A percentile compares a stretch with the other conserved stretches of the same genome.
phyloP scores from a whole-genome alignment of 1,139 yeast genomes.

The Lodderomyces parapsilosis region DNA sequence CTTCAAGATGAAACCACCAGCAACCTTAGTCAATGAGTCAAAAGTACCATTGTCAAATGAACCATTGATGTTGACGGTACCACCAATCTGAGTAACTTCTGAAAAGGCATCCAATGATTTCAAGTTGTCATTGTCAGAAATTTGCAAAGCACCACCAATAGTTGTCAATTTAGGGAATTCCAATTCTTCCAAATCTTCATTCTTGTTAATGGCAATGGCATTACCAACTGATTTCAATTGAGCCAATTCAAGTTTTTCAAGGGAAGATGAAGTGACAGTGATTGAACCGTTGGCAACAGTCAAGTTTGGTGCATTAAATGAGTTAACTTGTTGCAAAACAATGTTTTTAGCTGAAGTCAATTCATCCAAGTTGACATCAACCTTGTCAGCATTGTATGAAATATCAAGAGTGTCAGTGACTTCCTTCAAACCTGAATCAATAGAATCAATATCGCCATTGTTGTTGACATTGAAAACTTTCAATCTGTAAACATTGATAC shows the following conservation, averaged over 20 bases:
- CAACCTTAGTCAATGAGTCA: conserved; percentile 68
- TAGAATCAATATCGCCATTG: conserved; percentile 62
- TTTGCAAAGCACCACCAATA: conserved; percentile 85
- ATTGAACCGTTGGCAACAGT: conserved; percentile 74
- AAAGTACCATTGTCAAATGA: conserved; percentile 77
- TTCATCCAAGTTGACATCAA: conserved; percentile 64
- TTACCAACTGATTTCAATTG: conserved; percentile 68
- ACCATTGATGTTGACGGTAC: conserved; percentile 84
- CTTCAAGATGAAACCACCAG: conserved; percentile 88
- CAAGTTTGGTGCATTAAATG: conserved; percentile 69
- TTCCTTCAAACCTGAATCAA: conserved; percentile 69
- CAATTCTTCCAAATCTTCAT: conserved; percentile 66
- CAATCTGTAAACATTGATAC: conserved; percentile 74
- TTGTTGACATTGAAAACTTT: conserved; percentile 85
- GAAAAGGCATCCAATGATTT: conserved; percentile 70
- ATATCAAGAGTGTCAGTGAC: conserved; percentile 76
- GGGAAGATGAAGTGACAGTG: conserved; percentile 67
- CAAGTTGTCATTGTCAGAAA: conserved; percentile 80
- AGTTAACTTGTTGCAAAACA: conserved; percentile 74
- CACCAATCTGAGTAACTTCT: conserved; percentile 70
- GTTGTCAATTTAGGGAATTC: conserved; percentile 68
- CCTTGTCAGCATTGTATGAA: conserved; percentile 79
- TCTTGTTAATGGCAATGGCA: conserved; percentile 72
- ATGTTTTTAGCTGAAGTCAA: conserved; percentile 84
- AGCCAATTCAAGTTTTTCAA: conserved; percentile 58